phyloP scores from a whole-genome alignment of 2,329 filamentous ascomycete species.

The Hypoxylon sp. region DNA sequence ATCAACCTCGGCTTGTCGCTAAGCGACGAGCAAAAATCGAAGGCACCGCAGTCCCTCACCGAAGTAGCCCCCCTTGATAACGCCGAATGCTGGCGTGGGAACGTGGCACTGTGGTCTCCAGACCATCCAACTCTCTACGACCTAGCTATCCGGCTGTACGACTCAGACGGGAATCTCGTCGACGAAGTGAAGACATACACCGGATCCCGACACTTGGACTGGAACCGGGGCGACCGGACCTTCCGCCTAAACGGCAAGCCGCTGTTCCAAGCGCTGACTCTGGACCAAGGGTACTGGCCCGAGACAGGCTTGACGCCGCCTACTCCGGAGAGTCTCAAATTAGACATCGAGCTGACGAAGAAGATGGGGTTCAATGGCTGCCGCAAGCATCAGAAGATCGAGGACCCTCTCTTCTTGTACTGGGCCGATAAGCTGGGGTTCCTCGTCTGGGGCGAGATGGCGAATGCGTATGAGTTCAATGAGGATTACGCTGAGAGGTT shows the following conservation, averaged over 20 bases:
- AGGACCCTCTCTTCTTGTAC: slow-evolving; percentile 73
- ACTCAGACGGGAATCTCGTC: slow-evolving; percentile 58
- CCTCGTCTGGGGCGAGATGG: slow-evolving; percentile 76
- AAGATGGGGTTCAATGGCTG: slow-evolving; percentile 76
- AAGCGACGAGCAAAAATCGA: slow-evolving; percentile 58
- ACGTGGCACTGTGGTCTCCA: slow-evolving; percentile 74
- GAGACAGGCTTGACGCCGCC: slow-evolving; percentile 73
- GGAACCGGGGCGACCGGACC: slow-evolving; percentile 70
- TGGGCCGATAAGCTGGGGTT: slow-evolving; percentile 74
- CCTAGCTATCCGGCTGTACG: slow-evolving; percentile 67
- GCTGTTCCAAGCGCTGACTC: slow-evolving; percentile 71
- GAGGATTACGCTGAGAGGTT: slow-evolving; percentile 71
- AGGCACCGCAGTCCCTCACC: slow-evolving; percentile 57
- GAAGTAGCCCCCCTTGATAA: slow-evolving; percentile 57
- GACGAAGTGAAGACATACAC: slow-evolving; percentile 73
- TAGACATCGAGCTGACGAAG: slow-evolving; percentile 70
- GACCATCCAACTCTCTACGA: slow-evolving; percentile 71
- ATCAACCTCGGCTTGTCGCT: slow-evolving; percentile 67
- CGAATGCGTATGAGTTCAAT: slow-evolving; percentile 75
- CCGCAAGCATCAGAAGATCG: slow-evolving; percentile 76
- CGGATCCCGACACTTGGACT: slow-evolving; percentile 73
- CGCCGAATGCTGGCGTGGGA: slow-evolving; percentile 64
- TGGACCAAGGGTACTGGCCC: slow-evolving; percentile 77
- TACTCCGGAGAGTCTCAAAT: slow-evolving; percentile 60
- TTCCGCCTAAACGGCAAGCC: slow-evolving; percentile 72